Base-by-base conservation (phyloP, 2,329 filamentous ascomycete genomes). In the Aureobasidium mangrovei region DNA sequence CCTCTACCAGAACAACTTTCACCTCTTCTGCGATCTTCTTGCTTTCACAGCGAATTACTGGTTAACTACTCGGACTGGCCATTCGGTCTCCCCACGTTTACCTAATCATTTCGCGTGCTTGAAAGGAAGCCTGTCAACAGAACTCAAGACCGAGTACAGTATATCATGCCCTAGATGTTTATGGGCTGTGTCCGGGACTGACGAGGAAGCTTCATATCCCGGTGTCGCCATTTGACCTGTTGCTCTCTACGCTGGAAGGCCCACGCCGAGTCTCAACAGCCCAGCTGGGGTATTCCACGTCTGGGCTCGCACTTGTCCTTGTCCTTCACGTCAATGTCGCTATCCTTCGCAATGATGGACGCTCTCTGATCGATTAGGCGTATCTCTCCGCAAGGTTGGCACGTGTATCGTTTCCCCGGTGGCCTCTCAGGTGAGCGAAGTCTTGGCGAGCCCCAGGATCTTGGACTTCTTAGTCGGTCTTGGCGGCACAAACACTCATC, bases 251-350 rank as follows among this genome's bases (percentile, higher is more conserved):
- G 28, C n/a, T 35, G 47, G 33, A 18, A 18, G 18, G 18, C 18
- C 18, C 18, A 35, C 18, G 47, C 47, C 47, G 38, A 41, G 47
- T 42, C 28, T 8, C 28, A 41, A 24, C 18, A 18, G 18, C 1
- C 18, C 18, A 18, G 9, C 10, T 18, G 38, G 47, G 47, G 6
- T 51, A 51, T 42, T 29, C 42, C 9, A 28, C 41, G 47, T 42
- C 47, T 51, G 29, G 47, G 38, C 47, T 51, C 4, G 29, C 12
- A 41, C 47, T 51, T 51, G 47, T 51, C 47, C 33, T 51, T 18
- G 18, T 18, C 18, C 18, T 18, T 18, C 18, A 18, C 38, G 38
- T 38, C 38, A 27, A 9, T 51, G 42, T 51, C 38, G 28, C 47
- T 38, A 33, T 51, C 38, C 47, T 42, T 35, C 38, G 10, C n/a